These are phyloP conservation scores for Immersiporthe knoxdaviesiana DNA, from an alignment of 2,329 filamentous ascomycete species.

Conservation along the genomic window DNA sequence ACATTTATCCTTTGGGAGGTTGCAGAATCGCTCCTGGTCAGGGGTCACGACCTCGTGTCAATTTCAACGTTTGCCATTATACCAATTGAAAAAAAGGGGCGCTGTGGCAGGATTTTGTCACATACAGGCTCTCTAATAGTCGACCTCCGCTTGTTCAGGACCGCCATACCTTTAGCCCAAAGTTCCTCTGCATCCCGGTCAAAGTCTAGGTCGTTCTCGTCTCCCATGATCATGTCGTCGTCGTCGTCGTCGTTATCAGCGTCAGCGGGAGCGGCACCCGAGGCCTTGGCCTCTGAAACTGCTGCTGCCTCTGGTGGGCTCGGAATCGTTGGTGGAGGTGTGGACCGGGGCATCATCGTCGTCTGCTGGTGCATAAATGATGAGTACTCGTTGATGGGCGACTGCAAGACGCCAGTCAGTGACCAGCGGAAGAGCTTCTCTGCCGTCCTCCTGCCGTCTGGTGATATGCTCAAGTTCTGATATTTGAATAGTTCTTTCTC, in stretches of 20 bases:
- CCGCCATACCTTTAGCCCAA: slow-evolving; percentile 14
- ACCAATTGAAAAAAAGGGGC: too few relatives aligned
- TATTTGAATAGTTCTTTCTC: slow-evolving; percentile 23
- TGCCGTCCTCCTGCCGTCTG: slow-evolving; percentile 5
- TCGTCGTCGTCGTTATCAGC: neutral
- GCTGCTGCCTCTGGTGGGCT: neutral
- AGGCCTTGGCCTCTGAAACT: neutral
- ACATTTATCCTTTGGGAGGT: slow-evolving; percentile 18
- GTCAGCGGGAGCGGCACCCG: neutral
- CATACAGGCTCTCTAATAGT: neutral
- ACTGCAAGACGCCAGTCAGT: neutral
- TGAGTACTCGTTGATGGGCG: neutral
- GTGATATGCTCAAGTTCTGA: slow-evolving; percentile 15
- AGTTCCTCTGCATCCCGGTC: slow-evolving; percentile 6
- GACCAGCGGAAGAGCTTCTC: slow-evolving; percentile 11
- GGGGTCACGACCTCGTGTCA: too few relatives aligned
- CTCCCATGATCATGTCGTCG: neutral
- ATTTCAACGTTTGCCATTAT: too few relatives aligned
- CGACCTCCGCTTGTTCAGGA: slow-evolving; percentile 5
- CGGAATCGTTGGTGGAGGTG: neutral
- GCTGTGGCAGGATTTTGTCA: neutral
- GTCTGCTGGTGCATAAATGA: neutral
- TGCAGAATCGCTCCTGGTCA: slow-evolving; percentile 13
- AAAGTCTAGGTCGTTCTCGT: slow-evolving; percentile 24
- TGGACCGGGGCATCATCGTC: neutral